Conservation (phyloP, 1,284 basidiomycete species). For the Ceratorhiza oryzae-sativae region DNA sequence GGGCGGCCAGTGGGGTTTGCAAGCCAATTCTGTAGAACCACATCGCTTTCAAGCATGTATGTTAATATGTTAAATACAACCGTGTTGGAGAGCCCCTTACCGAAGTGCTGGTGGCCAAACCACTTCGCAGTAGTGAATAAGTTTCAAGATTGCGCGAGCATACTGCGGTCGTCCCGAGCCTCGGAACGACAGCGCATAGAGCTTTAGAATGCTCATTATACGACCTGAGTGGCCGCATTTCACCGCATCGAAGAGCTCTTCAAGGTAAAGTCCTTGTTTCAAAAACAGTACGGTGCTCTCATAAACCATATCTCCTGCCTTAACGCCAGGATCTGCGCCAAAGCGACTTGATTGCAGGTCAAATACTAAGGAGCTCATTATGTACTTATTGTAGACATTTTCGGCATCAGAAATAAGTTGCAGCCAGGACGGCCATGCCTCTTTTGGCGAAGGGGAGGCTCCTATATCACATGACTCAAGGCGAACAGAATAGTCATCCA, state of each 20-base stretch:
- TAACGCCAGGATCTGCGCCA: conserved; percentile 12
- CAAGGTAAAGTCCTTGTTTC: conserved; percentile 51
- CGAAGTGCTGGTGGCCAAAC: conserved; percentile 52
- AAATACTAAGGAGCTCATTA: not conserved
- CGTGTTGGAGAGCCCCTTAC: conserved; percentile 43
- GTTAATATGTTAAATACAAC: not conserved
- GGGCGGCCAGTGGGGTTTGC: conserved; percentile 51
- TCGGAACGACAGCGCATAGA: conserved; percentile 49
- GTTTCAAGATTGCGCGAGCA: conserved; percentile 53
- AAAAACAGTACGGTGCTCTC: conserved; percentile 52
- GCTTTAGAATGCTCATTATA: conserved; percentile 50
- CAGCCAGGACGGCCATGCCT: conserved; percentile 42
- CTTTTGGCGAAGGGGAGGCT: not conserved
- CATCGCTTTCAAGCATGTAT: conserved; percentile 43
- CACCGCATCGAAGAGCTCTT: conserved; percentile 52
- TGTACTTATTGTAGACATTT: not conserved
- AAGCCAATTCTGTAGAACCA: conserved; percentile 54
- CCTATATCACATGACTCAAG: not conserved
- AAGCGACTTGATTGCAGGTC: not conserved
- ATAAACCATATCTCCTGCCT: conserved; percentile 51
- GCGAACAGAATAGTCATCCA: conserved; percentile 47
- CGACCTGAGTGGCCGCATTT: conserved; percentile 52
- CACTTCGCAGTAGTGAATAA: conserved; percentile 53
- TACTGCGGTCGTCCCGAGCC: conserved; percentile 53
- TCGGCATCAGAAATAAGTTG: not conserved